Evolutionary conservation across 1,284 basidiomycete species (phyloP).

Genomic region (Coniferiporia sulphurascens): DNA sequence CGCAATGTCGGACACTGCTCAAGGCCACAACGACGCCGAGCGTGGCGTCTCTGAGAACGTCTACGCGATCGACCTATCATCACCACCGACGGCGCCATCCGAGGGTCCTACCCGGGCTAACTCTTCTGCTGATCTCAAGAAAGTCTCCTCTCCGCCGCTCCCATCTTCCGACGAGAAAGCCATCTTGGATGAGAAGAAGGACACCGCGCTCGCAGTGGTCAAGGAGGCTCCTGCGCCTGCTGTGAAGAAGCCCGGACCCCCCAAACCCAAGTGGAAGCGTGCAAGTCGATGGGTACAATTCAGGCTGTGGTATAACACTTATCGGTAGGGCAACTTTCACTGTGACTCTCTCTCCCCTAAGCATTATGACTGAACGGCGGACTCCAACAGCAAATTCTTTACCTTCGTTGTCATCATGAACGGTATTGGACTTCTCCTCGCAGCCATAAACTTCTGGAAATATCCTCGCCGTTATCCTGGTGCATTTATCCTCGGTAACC

Average conservation of each 20-base stretch:
- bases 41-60: conserved; percentile 18
- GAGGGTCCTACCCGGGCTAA: conserved; percentile 15
- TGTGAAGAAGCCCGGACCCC: conserved; percentile 20
- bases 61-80: conserved; percentile 16
- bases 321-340: conserved; percentile 37
- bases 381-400: conserved; percentile 51
- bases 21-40: conserved; percentile 17
- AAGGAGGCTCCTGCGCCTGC: conserved; percentile 3
- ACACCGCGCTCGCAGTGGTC: conserved; percentile 12
- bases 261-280: conserved; percentile 23
- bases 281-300: conserved; percentile 44
- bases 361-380: not conserved
- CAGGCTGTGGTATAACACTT: conserved; percentile 63
- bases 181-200: conserved; percentile 18
- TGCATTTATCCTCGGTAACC: conserved; percentile 56
- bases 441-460: conserved; percentile 46
- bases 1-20: conserved; percentile 5
- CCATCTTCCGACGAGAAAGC: conserved; percentile 22
- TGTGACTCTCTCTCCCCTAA: not conserved
- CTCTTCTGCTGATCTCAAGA: conserved; percentile 16
- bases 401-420: conserved; percentile 49
- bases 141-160: conserved; percentile 13
- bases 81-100: conserved; percentile 11
- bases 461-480: conserved; percentile 57
- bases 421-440: conserved; percentile 43